Conservation (phyloP, 371 early-diverging fungal species). For the Apophysomyces sp. region DNA sequence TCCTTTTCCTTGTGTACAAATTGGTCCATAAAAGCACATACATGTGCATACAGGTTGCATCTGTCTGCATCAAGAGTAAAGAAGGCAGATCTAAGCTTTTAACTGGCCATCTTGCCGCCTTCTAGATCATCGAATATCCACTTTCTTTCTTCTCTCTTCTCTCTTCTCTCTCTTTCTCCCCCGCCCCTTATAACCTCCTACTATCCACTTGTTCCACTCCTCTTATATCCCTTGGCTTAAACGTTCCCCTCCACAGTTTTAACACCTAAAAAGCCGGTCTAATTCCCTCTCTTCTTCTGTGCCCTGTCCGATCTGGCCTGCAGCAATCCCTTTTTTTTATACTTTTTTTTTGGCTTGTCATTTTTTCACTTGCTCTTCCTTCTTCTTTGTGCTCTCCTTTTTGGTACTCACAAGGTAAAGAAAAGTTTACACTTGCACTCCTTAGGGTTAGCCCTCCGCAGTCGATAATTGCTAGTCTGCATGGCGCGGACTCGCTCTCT, state of each 20-base stretch:
- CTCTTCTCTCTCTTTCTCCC: neutral
- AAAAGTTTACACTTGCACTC: neutral
- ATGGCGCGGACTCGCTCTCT: neutral
- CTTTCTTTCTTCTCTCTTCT: no score
- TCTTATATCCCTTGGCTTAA: neutral
- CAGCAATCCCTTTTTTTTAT: neutral
- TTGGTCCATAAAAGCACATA: constrained; percentile 2
- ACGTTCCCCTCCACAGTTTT: constrained; percentile 3
- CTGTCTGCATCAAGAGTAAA: neutral
- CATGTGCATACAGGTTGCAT: constrained; percentile 1
- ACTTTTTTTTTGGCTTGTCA: neutral
- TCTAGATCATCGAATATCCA: neutral
- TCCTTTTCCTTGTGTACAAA: constrained; percentile 1
- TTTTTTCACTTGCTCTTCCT: neutral
- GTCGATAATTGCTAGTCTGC: constrained; percentile 1
- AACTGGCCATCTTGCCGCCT: neutral
- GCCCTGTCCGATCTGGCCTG: neutral
- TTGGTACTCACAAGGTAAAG: neutral
- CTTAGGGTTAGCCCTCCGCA: neutral
- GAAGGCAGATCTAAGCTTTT: neutral
- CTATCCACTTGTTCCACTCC: neutral
- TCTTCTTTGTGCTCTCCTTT: neutral
- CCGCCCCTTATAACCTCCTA: neutral
- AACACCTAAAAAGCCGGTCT: neutral
- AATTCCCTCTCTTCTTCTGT: neutral